Evolutionary conservation across 306 rosid species (phyloP).

Genomic region (Pyrus communis): DNA sequence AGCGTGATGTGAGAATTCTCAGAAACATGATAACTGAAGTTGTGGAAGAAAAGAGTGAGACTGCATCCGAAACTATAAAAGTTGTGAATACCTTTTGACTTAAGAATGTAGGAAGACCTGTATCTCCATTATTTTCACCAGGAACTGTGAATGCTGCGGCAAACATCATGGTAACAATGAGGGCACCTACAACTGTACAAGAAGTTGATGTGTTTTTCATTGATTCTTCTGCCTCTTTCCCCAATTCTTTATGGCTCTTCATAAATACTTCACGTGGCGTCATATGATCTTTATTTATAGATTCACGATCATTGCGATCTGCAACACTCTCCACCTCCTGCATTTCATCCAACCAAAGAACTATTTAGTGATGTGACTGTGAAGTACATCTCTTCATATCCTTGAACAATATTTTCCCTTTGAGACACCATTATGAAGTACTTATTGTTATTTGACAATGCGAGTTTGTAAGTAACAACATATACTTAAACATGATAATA

Average conservation of each 20-base stretch:
- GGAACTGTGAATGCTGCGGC: conserved; percentile 35
- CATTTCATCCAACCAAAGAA: background rate
- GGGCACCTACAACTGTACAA: conserved; percentile 37
- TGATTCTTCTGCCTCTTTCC: conserved; percentile 24
- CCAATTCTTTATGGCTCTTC: conserved; percentile 9
- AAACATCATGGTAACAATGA: conserved; percentile 37
- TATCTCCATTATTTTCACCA: conserved; percentile 10
- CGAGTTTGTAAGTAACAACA: background rate
- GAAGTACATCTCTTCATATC: background rate
- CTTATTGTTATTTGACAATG: no score
- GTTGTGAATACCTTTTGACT: background rate
- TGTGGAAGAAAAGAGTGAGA: conserved; percentile 30
- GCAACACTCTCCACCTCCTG: background rate
- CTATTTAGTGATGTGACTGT: no score
- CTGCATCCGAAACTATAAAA: conserved; percentile 25
- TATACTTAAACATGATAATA: background rate
- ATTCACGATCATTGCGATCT: background rate
- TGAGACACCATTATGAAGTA: background rate
- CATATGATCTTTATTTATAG: background rate
- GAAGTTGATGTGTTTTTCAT: conserved; percentile 34
- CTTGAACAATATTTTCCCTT: background rate
- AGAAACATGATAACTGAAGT: background rate
- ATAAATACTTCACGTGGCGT: conserved; percentile 29
- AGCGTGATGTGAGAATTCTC: conserved; percentile 36
- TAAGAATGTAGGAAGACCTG: background rate